Evolutionary conservation across 805 yeast genomes (phyloP), one percentile per base, ranked within the genome.

Genomic region (Cyberlindnera samutprakarnensis): DNA sequence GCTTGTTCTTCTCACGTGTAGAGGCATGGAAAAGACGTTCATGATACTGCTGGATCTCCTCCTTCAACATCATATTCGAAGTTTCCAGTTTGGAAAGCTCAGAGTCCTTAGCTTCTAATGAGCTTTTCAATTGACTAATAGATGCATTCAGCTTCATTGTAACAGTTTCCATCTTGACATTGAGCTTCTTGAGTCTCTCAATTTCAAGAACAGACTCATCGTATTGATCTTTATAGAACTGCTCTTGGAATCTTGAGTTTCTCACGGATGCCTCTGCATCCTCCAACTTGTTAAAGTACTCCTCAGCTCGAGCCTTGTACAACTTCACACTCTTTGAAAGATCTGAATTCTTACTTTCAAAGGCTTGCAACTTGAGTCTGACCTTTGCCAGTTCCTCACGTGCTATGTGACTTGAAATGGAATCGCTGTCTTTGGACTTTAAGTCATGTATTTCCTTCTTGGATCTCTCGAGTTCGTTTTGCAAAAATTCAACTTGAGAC

Each of bases 261-360:
- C 69, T 63, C 2, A 81, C 72, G 5, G 84, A 81, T 30, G 77
- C 66, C 49, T 88, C 95, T 2, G 92, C 88, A 30, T 72, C 69
- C 46, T 86, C 94, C 17, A 87, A 62, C 46, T 83, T 82, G 36
- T 66, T 64, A 44, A 69, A 74, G 51, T 84, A 81, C 39, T 78
- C 81, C 22, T 83, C 88, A 21, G 94, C 75, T 39, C 94, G 70
- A 13, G 64, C 56, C 48, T 76, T 79, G 56, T 82, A 86, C 20
- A 80, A 60, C 23, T 71, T 72, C 14, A 79, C 59, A 19, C 72
- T 67, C 23, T 69, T 65, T 2, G 63, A 51, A 19, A 85, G 57
- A 19, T 84, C 78, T 2, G 51, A 46, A 42, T 74, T 77, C 45
- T 74, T 78, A n/a, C 64, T 51, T 24, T 62, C 64, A 12, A 79